Evolutionary conservation across 2,329 filamentous ascomycete species (phyloP).

Genomic region (Xylariaceae sp.): DNA sequence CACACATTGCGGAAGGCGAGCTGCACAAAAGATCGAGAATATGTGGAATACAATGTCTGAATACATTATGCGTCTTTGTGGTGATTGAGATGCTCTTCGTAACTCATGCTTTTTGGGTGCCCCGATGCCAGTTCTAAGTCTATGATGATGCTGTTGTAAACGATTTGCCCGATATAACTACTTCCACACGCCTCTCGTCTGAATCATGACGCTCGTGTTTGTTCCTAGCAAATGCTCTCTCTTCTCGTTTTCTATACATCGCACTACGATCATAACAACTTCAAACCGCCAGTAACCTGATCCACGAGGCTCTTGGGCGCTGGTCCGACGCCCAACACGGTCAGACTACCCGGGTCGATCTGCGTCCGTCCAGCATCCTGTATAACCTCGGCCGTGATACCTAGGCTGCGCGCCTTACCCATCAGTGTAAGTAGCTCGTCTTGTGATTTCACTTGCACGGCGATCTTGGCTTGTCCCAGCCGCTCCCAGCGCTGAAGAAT

Average conservation of each 20-base stretch:
- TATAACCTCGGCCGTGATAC: conserved; percentile 87
- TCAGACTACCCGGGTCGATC: conserved; percentile 91
- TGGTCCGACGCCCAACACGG: conserved; percentile 83
- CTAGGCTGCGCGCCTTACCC: conserved; percentile 80
- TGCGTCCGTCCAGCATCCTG: conserved; percentile 96
- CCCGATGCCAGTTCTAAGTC: conserved; percentile 13
- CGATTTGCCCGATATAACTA: not conserved
- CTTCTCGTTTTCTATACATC: too few species aligned
- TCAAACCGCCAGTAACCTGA: conserved; percentile 59
- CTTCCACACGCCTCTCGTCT: not conserved
- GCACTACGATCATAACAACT: conserved; percentile 36
- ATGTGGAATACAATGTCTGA: not conserved
- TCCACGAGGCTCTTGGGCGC: conserved; percentile 89
- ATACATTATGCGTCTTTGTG: not conserved
- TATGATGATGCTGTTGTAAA: conserved; percentile 3
- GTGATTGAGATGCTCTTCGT: not conserved
- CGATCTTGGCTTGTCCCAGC: conserved; percentile 89
- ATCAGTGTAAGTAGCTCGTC: conserved; percentile 78
- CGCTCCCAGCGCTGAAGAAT: conserved; percentile 86
- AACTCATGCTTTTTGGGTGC: not conserved
- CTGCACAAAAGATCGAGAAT: not conserved
- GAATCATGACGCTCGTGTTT: not conserved
- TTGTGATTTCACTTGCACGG: conserved; percentile 85
- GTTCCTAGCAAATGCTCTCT: too few species aligned
- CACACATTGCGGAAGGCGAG: not conserved